Evolutionary conservation across 441 rosid genomes (phyloP).

Genomic region (Erodium trifolium): DNA sequence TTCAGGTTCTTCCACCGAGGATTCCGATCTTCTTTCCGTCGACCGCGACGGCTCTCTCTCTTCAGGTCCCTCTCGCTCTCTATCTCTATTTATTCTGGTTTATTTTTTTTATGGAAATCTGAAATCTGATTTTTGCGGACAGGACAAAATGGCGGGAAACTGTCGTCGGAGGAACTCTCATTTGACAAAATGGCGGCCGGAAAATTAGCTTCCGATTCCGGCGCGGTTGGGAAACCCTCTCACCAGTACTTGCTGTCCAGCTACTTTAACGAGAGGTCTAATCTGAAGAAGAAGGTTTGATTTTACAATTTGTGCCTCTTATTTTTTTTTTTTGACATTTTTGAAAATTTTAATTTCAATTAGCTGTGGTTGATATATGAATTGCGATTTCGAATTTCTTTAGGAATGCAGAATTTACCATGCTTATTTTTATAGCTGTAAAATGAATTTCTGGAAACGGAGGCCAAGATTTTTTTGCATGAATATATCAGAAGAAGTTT

Average conservation of each 20-base stretch:
- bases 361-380: background rate
- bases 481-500: too few relatives aligned
- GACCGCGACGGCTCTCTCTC: background rate
- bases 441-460: too few relatives aligned
- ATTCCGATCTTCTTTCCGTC: background rate
- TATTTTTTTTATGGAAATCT: background rate
- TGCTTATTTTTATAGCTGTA: too few relatives aligned
- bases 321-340: background rate
- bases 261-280: slow-evolving; percentile 35
- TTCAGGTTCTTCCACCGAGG: background rate
- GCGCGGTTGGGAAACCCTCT: slow-evolving; percentile 13
- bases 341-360: background rate
- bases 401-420: too few relatives aligned
- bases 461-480: too few relatives aligned
- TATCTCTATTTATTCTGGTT: background rate
- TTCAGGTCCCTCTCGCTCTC: background rate
- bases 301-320: background rate
- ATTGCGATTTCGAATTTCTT: background rate
- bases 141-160: background rate
- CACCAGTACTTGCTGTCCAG: slow-evolving; percentile 23
- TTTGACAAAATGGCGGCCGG: background rate
- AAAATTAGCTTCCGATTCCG: slow-evolving; percentile 19
- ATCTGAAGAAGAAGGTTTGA: slow-evolving; percentile 39
- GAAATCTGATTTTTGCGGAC: background rate
- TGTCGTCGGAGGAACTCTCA: background rate